These are phyloP conservation scores for Ogataea ganodermae DNA, from an alignment of 805 yeast genomes.

Conservation along the genomic window DNA sequence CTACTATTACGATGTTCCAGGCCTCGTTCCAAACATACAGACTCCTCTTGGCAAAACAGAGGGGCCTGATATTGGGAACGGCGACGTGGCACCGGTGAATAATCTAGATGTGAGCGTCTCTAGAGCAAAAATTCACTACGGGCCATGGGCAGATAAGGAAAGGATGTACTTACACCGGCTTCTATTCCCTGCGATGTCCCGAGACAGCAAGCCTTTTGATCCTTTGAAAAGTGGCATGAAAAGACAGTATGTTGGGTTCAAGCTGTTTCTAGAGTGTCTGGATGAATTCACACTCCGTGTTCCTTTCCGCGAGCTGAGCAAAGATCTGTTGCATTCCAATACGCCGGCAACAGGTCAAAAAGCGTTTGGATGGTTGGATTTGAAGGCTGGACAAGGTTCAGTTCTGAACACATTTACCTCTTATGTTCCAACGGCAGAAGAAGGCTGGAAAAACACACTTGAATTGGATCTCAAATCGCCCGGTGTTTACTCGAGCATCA, in stretches of 20 bases:
- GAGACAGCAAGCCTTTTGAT: conserved; percentile 50
- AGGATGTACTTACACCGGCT: conserved; percentile 61
- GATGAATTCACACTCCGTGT: conserved; percentile 72
- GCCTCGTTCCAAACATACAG: conserved; percentile 48
- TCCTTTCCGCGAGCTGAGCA: conserved; percentile 84
- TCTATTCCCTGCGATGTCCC: conserved; percentile 66
- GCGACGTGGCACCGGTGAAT: conserved; percentile 57
- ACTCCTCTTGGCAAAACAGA: conserved; percentile 32
- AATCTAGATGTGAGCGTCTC: conserved; percentile 62
- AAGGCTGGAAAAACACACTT: conserved; percentile 58
- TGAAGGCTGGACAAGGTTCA: conserved; percentile 59
- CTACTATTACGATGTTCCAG: conserved; percentile 75
- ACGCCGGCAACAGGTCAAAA: conserved; percentile 33
- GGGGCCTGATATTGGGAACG: conserved; percentile 59
- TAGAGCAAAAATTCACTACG: conserved; percentile 73
- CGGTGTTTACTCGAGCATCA: conserved; percentile 79
- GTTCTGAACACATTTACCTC: conserved; percentile 48
- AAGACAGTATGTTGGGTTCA: conserved; percentile 60
- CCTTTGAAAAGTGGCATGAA: conserved; percentile 46
- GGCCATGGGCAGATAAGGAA: conserved; percentile 96
- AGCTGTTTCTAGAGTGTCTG: conserved; percentile 52
- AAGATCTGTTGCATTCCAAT: conserved; percentile 49
- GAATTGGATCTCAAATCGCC: conserved; percentile 50
- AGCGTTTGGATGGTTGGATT: conserved; percentile 92
- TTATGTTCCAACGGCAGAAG: conserved; percentile 48